Evolutionary conservation across 345 rosid species (phyloP).

Genomic region (Aegle marmelos): DNA sequence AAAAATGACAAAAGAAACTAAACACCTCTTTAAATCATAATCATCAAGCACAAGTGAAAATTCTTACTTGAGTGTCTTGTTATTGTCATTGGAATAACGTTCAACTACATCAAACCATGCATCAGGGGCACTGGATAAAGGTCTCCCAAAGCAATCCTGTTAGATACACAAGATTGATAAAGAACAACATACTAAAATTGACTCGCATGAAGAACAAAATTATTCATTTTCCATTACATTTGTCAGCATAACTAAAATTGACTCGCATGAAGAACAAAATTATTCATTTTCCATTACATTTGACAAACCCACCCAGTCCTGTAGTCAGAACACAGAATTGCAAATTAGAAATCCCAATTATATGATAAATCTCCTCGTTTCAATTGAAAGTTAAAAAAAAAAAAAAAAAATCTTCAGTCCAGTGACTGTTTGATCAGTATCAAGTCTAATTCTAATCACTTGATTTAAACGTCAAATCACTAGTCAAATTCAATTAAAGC

Average conservation of each 20-base stretch:
- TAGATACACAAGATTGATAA: not conserved
- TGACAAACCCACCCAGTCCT: not conserved
- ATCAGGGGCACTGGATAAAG: conserved; percentile 86
- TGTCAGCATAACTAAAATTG: not conserved
- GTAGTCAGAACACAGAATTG: not conserved
- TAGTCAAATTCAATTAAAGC: not conserved
- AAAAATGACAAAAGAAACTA: not conserved
- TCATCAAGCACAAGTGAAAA: not conserved
- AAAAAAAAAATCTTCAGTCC: not conserved
- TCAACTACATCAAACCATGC: conserved; percentile 87
- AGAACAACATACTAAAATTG: not conserved
- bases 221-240: not conserved
- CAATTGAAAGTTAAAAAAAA: no score
- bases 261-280: not conserved
- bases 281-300: not conserved
- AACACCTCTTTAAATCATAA: not conserved
- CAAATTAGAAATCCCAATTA: not conserved
- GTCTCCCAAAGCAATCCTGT: conserved; percentile 89
- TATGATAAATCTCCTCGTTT: not conserved
- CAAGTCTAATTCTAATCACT: not conserved
- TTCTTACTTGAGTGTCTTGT: conserved; percentile 78
- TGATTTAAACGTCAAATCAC: not conserved
- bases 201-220: not conserved
- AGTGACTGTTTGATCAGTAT: not conserved
- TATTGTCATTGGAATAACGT: conserved; percentile 73